phyloP scores from a whole-genome alignment of 169 alveolate species.

The Cardiosporidium cionae region DNA sequence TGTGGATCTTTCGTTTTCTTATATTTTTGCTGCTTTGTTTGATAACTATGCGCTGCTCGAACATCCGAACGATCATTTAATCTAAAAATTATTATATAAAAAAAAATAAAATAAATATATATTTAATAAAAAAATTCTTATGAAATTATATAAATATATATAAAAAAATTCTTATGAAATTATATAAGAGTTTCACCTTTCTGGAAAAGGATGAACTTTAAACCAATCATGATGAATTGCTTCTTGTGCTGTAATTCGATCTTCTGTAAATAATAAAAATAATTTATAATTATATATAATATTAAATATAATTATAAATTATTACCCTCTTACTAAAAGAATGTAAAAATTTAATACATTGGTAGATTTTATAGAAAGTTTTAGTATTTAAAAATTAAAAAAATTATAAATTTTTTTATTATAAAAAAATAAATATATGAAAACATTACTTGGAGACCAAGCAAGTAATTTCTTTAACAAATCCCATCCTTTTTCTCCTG shows the following conservation, averaged over 20 bases:
- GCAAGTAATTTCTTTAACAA: constrained; percentile 4
- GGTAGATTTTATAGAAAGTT: not conserved
- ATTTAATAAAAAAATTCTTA: too few species aligned
- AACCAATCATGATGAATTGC: constrained; percentile 19
- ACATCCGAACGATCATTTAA: too few species aligned
- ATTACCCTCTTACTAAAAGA: not conserved
- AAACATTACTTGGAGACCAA: constrained; percentile 9
- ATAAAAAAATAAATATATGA: not conserved
- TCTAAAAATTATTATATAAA: too few species aligned
- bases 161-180: too few species aligned
- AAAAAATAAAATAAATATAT: too few species aligned
- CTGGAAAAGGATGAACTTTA: constrained; percentile 4
- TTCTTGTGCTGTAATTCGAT: constrained; percentile 4
- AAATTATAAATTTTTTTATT: not conserved
- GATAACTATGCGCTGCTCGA: too few species aligned
- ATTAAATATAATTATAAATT: not conserved
- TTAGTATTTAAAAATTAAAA: not conserved
- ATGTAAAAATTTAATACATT: not conserved
- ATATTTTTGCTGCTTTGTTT: too few species aligned
- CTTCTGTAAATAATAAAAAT: not conserved
- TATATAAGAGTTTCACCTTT: too few species aligned
- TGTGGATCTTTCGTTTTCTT: too few species aligned
- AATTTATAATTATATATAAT: not conserved
- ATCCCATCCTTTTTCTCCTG: constrained; percentile 22
- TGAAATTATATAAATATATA: too few species aligned